Base-by-base conservation (phyloP, 352 stramenopile genomes). In the Phytophthora quininea region DNA sequence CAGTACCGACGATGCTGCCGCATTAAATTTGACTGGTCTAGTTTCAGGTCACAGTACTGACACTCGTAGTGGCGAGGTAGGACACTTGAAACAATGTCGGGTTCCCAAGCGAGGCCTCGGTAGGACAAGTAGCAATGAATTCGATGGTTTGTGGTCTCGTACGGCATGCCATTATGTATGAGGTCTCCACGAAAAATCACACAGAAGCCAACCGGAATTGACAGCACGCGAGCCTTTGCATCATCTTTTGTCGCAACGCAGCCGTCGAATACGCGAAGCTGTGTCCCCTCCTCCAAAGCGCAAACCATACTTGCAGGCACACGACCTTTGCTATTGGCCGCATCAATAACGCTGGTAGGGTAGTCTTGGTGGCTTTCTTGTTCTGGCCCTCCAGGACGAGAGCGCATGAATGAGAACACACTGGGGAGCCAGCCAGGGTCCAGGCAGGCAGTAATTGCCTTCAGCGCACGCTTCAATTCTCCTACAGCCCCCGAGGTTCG, bases 351-450 rank as follows among this genome's bases (percentile, higher is more conserved):
- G 9, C 9, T 33, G 10, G 30, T n/a, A 4, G 33, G 5, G 3
- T 57, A 46, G 50, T 57, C 50, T 32, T 57, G 32, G 24, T 57
- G 50, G 4, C 11, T 10, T 14, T 57, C 31, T 46, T 57, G 50
- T 15, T 57, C 50, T 31, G 11, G 5, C 29, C 50, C 32, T 33
- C 50, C 33, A n/a, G 50, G 50, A 11, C 33, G 15, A 5, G 50
- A 57, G 6, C 15, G 32, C 50, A 57, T 46, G n/a, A 57, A 57
- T 2, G 33, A 12, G 29, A 57, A 57, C 5, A 57, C 33, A 4
- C 14, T 57, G n/a, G 51, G 15, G 7, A 31, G 15, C 48, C 51
- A 57, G 7, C 2, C 51, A 31, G 32, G 27, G n/a, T 47, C 51
- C 19, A 24, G 19, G 19, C 0, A 57, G 33, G n/a, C 51, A 46